Evolutionary conservation across 192 early-diverging fungal genomes (phyloP).

Genomic region (Geosiphon pyriformis): DNA sequence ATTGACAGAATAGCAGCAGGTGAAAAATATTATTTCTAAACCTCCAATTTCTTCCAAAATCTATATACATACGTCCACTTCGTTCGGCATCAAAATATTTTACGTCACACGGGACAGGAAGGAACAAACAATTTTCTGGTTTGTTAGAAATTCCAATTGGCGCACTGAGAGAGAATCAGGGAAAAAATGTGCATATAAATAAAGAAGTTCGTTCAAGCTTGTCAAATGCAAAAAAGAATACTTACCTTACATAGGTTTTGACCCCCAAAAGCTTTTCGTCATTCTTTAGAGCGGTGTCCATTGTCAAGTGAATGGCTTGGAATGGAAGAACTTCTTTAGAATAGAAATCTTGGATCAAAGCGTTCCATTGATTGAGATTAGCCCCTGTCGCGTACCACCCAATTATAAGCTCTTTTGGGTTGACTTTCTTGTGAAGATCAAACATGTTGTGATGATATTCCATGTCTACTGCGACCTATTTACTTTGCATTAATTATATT

Average conservation of each 20-base stretch:
- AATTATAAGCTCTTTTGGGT: constrained; percentile 83
- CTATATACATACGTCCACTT: constrained; percentile 61
- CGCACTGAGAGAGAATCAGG: constrained; percentile 37
- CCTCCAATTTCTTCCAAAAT: too few relatives aligned
- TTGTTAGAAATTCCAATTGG: constrained; percentile 67
- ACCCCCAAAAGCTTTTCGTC: constrained; percentile 57
- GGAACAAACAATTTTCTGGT: constrained; percentile 83
- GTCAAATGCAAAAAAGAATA: constrained; percentile 18
- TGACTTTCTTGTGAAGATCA: constrained; percentile 82
- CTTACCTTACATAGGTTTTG: constrained; percentile 63
- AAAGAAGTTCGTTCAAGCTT: too few relatives aligned
- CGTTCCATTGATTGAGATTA: constrained; percentile 60
- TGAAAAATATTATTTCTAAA: too few relatives aligned
- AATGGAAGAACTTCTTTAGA: constrained; percentile 64
- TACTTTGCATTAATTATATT: background rate
- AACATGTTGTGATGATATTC: constrained; percentile 85
- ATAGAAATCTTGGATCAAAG: constrained; percentile 76
- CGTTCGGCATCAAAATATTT: constrained; percentile 90
- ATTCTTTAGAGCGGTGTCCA: constrained; percentile 76
- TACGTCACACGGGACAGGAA: constrained; percentile 81
- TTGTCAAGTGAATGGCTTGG: constrained; percentile 77
- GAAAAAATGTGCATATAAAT: constrained; percentile 7
- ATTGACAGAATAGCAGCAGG: constrained; percentile 5
- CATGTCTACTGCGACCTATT: constrained; percentile 79
- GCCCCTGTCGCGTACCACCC: constrained; percentile 88